Base-by-base conservation (phyloP, 176 grass and related monocot genomes). In the Eleusine coracana region DNA sequence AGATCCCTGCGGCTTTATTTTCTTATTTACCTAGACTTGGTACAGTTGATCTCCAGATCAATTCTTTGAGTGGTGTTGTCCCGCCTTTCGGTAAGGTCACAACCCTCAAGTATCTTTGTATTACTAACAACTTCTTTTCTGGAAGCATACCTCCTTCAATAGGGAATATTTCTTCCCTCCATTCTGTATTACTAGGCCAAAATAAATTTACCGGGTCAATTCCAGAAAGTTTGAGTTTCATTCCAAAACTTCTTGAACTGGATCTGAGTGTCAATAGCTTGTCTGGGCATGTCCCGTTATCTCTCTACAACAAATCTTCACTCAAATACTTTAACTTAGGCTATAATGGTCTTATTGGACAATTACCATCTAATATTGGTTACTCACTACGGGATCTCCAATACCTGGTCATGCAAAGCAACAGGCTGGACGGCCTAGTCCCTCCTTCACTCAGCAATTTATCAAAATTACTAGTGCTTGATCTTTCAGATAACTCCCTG, bases 61-160 rank as follows among this genome's bases (percentile, higher is more conserved):
- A 46, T 46, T 46, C 44, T 11, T 46, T 46, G 44, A 46, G 10
- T 1, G 8, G 44, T 46, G 44, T 11, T 46, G 11, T 46, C 44
- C 44, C 44, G 12, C 44, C 44, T 46, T 46, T 46, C 44, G 8
- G 44, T 46, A 46, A 46, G 44, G 44, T 73, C 34, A 44, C 20
- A 72, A 0, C 41, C 2, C 66, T 79, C 68, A 29, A 20, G 5
- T n/a, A 54, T 72, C 68, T 86, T 66, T 8, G 3, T 3, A 1
- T 86, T 13, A 54, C 68, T 17, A 58, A 36, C 2, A 86, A 86
- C 37, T 65, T 31, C 0, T 69, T 86, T 50, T 86, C 76, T 25
- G 84, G 84, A 86, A 56, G 6, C 23, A 67, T 80, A 73, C 84
- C 76, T 46, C 21, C 36, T 45, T 86, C 84, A 13, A 23, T 86